Evolutionary conservation across 768 basidiomycete genomes (phyloP), one percentile per base, ranked within the genome.

Genomic region (Hemileccinum rubropunctum): DNA sequence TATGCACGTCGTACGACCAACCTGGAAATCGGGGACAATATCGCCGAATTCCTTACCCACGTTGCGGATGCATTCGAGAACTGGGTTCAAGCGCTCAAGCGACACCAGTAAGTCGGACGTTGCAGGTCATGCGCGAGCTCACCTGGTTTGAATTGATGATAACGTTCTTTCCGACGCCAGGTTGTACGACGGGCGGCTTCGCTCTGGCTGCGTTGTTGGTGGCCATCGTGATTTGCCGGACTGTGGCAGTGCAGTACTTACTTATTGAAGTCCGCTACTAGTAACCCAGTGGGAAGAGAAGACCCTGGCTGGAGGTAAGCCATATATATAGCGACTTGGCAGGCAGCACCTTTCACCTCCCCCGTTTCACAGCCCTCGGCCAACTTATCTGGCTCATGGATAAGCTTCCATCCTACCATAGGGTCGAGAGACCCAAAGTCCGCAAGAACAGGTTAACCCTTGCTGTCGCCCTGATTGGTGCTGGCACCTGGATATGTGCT

Each of bases 11-110:
- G 95, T 98, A 18, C 86, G 78, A 18, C 97, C 97, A 15, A 99
- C 95, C 66, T 98, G 94, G 67, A 90, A 99, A 69, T 99, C 97
- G 20, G 87, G 83, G 15, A 88, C 76, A 52, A 98, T 94, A 62
- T 98, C 95, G 0, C 91, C 91, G 60, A 91, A 97, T 66, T 98
- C 94, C 69, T 93, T 95, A 2, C 88, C 82, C 3, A 97, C 88
- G 69, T 91, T 91, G 53, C 86, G 81, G 46, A 98, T 88, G 58
- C 78, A 79, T 61, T 91, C 84, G 17, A 98, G 78, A n/a, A 98
- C 75, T 0, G 90, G 90, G 64, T 99, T 99, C 18, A 88, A 82
- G 51, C 91, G 77, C 88, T 97, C 59, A 39, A 37, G 9, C 20
- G 39, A 36, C 20, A 26, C 41, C 40, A 33, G 43, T 37, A n/a